These are phyloP conservation scores for Ustilago trichophora DNA, from an alignment of 1,284 basidiomycete genomes.

Conservation along the genomic window DNA sequence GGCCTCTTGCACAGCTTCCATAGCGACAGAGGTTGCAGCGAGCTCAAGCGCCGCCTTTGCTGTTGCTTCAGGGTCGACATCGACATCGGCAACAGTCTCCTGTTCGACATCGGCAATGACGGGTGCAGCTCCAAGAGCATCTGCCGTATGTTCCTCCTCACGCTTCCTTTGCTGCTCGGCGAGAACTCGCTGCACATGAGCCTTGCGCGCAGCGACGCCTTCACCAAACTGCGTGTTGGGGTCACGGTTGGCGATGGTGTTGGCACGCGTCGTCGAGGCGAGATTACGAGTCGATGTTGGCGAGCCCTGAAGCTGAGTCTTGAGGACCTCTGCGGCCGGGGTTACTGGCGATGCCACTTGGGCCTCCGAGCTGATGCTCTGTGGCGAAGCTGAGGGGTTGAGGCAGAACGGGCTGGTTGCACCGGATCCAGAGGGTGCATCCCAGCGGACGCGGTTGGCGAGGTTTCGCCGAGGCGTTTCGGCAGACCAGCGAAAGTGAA, in stretches of 20 bases:
- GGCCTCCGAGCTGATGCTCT: neutral
- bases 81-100: slow-evolving; percentile 5
- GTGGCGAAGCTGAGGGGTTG: slow-evolving; percentile 16
- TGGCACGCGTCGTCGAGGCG: slow-evolving; percentile 26
- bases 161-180: slow-evolving; percentile 43
- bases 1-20: neutral
- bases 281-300: slow-evolving; percentile 21
- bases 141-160: slow-evolving; percentile 33
- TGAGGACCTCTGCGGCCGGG: slow-evolving; percentile 14
- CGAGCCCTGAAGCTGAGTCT: slow-evolving; percentile 16
- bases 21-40: neutral
- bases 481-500: slow-evolving; percentile 60
- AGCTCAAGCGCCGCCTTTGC: slow-evolving; percentile 19
- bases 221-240: slow-evolving; percentile 37
- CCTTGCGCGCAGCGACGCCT: slow-evolving; percentile 41
- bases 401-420: slow-evolving; percentile 9
- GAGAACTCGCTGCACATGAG: slow-evolving; percentile 45
- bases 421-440: slow-evolving; percentile 18
- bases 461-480: slow-evolving; percentile 45
- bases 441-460: slow-evolving; percentile 54
- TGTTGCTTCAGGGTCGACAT: slow-evolving; percentile 18
- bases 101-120: slow-evolving; percentile 17
- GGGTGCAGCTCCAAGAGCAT: slow-evolving; percentile 24
- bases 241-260: slow-evolving; percentile 39
- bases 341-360: neutral